Conservation (phyloP, 2,329 filamentous ascomycete genomes). For the Hypoxylon sp. region DNA sequence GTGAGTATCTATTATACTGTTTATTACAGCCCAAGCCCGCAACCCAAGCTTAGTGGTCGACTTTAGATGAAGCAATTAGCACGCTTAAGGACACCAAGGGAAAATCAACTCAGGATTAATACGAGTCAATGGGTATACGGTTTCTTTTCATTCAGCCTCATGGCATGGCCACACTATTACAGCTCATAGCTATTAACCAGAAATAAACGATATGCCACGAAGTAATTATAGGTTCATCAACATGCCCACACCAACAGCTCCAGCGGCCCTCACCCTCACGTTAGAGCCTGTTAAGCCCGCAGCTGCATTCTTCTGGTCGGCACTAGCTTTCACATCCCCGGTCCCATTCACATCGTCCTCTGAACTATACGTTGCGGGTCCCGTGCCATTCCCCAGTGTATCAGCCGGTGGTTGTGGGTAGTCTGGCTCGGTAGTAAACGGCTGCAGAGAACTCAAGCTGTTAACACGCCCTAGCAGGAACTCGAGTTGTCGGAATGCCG, state of each 20-base stretch:
- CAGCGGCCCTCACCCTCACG: not conserved
- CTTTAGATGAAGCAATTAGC: not conserved
- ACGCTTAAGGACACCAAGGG: not conserved
- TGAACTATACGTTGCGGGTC: constrained; percentile 39
- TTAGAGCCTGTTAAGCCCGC: not conserved
- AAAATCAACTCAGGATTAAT: not conserved
- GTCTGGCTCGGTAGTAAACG: constrained; percentile 50
- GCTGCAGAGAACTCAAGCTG: constrained; percentile 48
- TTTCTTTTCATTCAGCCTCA: not conserved
- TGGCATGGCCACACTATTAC: not conserved
- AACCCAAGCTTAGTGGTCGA: not conserved
- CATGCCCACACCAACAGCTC: constrained; percentile 4
- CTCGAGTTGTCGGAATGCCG: constrained; percentile 80
- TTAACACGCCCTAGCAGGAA: constrained; percentile 80
- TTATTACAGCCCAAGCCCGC: not conserved
- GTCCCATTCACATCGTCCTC: not conserved
- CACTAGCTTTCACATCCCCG: not conserved
- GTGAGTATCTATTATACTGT: not conserved
- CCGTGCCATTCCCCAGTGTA: constrained; percentile 52
- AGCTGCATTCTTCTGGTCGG: constrained; percentile 3
- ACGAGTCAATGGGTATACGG: not conserved
- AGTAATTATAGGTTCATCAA: constrained; percentile 24
- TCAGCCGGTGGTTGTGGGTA: constrained; percentile 49
- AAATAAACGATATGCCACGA: not conserved
- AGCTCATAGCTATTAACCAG: not conserved